phyloP scores from a whole-genome alignment of 2,329 filamentous ascomycete species.

The Neofusicoccum ribis region DNA sequence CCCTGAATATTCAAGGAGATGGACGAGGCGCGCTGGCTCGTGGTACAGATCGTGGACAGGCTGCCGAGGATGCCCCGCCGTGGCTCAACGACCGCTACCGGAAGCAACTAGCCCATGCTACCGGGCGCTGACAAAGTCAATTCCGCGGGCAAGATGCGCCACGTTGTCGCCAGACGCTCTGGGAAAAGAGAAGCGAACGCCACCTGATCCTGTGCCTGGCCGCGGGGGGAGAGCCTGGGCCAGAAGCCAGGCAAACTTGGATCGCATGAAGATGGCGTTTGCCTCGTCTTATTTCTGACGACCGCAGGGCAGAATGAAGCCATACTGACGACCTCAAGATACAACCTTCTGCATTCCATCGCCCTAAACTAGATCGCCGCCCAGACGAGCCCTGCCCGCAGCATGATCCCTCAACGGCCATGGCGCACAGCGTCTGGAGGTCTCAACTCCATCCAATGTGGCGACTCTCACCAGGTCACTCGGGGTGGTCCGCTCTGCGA shows the following conservation, averaged over 20 bases:
- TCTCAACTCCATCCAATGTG: conserved; percentile 11
- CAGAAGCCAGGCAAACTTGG: neutral
- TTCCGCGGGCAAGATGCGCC: neutral
- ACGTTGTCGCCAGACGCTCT: neutral
- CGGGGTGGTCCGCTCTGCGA: neutral
- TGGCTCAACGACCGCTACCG: neutral
- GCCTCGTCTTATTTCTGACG: neutral
- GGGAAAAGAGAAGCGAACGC: neutral
- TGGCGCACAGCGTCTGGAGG: neutral
- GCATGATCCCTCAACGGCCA: neutral
- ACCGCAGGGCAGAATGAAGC: neutral
- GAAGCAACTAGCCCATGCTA: neutral
- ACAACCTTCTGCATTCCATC: neutral
- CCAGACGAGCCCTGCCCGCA: neutral
- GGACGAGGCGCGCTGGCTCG: neutral
- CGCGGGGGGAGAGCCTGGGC: neutral
- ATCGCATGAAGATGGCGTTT: neutral
- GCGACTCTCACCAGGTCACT: conserved; percentile 13
- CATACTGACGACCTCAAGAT: neutral
- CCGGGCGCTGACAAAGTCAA: neutral
- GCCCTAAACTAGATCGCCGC: neutral
- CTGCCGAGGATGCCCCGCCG: neutral
- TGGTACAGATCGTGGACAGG: neutral
- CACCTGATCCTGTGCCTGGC: neutral
- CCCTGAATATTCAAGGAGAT: conserved; percentile 9